phyloP scores from a whole-genome alignment of 2,329 filamentous ascomycete species.

The Iodosphaeria phyllophila region DNA sequence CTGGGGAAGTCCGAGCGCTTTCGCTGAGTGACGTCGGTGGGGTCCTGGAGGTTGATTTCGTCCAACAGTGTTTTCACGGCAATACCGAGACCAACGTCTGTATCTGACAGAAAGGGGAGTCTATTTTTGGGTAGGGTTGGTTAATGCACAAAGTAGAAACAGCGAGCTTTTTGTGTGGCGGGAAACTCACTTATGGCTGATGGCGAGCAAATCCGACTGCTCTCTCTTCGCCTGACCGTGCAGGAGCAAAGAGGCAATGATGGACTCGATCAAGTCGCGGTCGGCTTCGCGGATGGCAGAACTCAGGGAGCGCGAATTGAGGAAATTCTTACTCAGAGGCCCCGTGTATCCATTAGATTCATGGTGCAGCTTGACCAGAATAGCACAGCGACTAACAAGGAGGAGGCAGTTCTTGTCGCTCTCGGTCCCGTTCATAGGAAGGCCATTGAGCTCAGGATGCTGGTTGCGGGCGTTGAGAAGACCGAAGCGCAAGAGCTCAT shows the following conservation, averaged over 20 bases:
- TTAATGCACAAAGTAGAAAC: constrained; percentile 2
- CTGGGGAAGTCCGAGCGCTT: constrained; percentile 31
- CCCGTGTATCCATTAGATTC: constrained; percentile 82
- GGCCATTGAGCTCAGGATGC: constrained; percentile 33
- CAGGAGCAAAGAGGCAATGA: constrained; percentile 64
- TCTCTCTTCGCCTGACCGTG: constrained; percentile 60
- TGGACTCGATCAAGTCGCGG: constrained; percentile 69
- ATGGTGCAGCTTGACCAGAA: constrained; percentile 66
- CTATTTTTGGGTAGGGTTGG: constrained; percentile 15
- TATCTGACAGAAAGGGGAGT: constrained; percentile 49
- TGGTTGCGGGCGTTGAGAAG: constrained; percentile 53
- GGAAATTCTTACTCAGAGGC: constrained; percentile 73
- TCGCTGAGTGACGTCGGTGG: constrained; percentile 22
- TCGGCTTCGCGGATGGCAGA: constrained; percentile 62
- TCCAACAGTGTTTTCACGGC: constrained; percentile 66
- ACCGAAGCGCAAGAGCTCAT: constrained; percentile 68
- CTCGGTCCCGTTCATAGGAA: constrained; percentile 37
- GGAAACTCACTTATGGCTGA: constrained; percentile 49
- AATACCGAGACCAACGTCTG: constrained; percentile 60
- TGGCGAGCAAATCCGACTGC: constrained; percentile 42
- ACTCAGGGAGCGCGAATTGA: constrained; percentile 72
- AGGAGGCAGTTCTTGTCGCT: constrained; percentile 63
- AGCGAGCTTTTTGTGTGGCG: not conserved
- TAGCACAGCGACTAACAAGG: constrained; percentile 72
- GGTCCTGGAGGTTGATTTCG: constrained; percentile 43